Evolutionary conservation across 2,329 filamentous ascomycete genomes (phyloP).

Genomic region (Calcarisporium arbuscula): DNA sequence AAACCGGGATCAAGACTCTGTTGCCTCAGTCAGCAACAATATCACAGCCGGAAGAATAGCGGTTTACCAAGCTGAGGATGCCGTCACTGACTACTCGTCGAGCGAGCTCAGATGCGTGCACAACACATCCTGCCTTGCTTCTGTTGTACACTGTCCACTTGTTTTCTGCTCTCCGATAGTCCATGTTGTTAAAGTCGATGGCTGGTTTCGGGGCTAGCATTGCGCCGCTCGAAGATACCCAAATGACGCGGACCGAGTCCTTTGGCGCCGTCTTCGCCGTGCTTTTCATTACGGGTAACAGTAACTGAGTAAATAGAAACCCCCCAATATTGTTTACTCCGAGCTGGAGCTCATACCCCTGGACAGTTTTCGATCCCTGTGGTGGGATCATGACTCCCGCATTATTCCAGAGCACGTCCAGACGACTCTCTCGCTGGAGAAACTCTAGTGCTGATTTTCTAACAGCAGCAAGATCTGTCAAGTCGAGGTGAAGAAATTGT

Average conservation of each 20-base stretch:
- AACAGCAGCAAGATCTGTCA: conserved; percentile 25
- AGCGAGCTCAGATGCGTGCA: conserved; percentile 25
- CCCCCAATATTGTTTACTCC: conserved; percentile 34
- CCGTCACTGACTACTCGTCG: conserved; percentile 19
- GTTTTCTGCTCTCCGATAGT: conserved; percentile 11
- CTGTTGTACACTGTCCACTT: conserved; percentile 14
- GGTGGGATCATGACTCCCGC: conserved; percentile 34
- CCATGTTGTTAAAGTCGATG: conserved; percentile 17
- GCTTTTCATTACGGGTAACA: conserved; percentile 25
- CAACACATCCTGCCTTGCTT: conserved; percentile 26
- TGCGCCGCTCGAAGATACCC: conserved; percentile 22
- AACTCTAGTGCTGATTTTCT: conserved; percentile 19
- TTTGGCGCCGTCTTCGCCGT: conserved; percentile 23
- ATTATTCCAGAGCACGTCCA: conserved; percentile 36
- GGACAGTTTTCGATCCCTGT: conserved; percentile 14
- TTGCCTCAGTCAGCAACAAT: no score
- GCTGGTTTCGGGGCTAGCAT: conserved; percentile 8
- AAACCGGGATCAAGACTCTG: no score
- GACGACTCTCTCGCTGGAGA: conserved; percentile 13
- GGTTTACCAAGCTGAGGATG: conserved; percentile 21
- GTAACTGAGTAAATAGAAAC: conserved; percentile 31
- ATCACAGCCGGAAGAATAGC: no score
- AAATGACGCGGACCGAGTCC: conserved; percentile 23
- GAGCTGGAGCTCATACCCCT: conserved; percentile 31
- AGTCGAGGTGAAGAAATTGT: conserved; percentile 36